Evolutionary conservation across 2,329 filamentous ascomycete genomes (phyloP).

Genomic region (Sordariomycetes sp.): DNA sequence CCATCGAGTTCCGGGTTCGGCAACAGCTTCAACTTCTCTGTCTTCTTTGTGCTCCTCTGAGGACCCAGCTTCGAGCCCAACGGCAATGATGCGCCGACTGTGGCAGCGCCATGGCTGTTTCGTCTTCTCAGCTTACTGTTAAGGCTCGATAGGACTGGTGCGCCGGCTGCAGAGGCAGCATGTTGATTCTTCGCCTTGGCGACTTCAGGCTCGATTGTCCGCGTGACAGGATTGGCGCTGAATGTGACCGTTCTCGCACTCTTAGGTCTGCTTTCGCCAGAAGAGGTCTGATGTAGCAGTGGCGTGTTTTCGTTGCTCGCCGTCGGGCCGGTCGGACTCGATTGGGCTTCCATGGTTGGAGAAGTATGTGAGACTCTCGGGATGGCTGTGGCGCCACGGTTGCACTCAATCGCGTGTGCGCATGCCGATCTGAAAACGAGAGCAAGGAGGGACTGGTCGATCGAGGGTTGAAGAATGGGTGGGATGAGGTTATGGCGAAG

Average conservation of each 20-base stretch:
- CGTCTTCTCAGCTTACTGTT: constrained; percentile 82
- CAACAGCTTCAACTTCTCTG: constrained; percentile 94
- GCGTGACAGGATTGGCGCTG: constrained; percentile 59
- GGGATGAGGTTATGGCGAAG: not conserved
- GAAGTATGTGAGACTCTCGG: not conserved
- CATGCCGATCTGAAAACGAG: too few relatives aligned
- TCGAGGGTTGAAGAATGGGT: not conserved
- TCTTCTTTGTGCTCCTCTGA: constrained; percentile 88
- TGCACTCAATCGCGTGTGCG: not conserved
- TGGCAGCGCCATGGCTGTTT: constrained; percentile 63
- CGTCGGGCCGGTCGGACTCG: not conserved
- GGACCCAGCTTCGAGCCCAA: constrained; percentile 70
- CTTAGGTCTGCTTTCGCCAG: constrained; percentile 22
- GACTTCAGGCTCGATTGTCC: constrained; percentile 43
- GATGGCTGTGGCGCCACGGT: not conserved
- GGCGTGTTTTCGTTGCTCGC: constrained; percentile 21
- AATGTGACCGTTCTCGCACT: constrained; percentile 64
- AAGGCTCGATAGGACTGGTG: constrained; percentile 63
- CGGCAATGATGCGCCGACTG: constrained; percentile 23
- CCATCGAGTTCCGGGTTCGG: constrained; percentile 80
- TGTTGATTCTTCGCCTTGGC: constrained; percentile 9
- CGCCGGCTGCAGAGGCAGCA: constrained; percentile 26
- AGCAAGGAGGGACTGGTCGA: too few relatives aligned
- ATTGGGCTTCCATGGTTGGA: not conserved
- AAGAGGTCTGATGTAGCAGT: constrained; percentile 19